phyloP scores from a whole-genome alignment of 208 protist genomes.

The Trypanosoma melophagium region DNA sequence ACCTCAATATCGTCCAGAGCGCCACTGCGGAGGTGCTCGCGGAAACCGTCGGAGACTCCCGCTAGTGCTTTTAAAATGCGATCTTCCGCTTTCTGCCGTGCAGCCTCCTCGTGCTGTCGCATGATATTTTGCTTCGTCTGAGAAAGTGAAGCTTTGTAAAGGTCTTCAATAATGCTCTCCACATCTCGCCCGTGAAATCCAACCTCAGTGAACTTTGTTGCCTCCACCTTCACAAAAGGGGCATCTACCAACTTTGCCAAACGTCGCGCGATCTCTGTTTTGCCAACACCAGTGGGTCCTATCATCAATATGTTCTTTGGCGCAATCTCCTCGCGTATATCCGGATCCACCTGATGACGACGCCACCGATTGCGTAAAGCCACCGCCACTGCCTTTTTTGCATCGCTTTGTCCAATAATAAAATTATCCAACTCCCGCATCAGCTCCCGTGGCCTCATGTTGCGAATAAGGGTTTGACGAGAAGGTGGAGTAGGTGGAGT shows the following conservation, averaged over 20 bases:
- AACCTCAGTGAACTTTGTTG: constrained; percentile 98
- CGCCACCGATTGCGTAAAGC: constrained; percentile 96
- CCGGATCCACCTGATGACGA: constrained; percentile 84
- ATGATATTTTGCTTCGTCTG: constrained; percentile 92
- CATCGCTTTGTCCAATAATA: constrained; percentile 97
- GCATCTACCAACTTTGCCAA: constrained; percentile 96
- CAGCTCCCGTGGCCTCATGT: constrained; percentile 92
- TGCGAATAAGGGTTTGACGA: constrained; percentile 62
- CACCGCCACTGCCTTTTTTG: constrained; percentile 96
- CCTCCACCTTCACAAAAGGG: constrained; percentile 98
- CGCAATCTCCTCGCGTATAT: constrained; percentile 92
- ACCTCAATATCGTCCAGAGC: constrained; percentile 92
- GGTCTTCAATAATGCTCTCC: constrained; percentile 96
- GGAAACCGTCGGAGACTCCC: constrained; percentile 90
- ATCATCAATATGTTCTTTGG: constrained; percentile 96
- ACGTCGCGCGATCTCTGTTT: constrained; percentile 96
- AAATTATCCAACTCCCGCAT: constrained; percentile 95
- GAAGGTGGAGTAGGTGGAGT: constrained; percentile 21
- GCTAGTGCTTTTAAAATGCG: constrained; percentile 87
- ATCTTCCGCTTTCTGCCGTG: constrained; percentile 82
- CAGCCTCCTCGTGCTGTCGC: constrained; percentile 83
- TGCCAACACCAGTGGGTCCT: constrained; percentile 93
- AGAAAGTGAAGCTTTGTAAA: constrained; percentile 93
- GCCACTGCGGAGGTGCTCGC: constrained; percentile 91
- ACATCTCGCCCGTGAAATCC: constrained; percentile 96